Evolutionary conservation across 2,329 filamentous ascomycete species (phyloP).

Genomic region (Neonectria hederae): DNA sequence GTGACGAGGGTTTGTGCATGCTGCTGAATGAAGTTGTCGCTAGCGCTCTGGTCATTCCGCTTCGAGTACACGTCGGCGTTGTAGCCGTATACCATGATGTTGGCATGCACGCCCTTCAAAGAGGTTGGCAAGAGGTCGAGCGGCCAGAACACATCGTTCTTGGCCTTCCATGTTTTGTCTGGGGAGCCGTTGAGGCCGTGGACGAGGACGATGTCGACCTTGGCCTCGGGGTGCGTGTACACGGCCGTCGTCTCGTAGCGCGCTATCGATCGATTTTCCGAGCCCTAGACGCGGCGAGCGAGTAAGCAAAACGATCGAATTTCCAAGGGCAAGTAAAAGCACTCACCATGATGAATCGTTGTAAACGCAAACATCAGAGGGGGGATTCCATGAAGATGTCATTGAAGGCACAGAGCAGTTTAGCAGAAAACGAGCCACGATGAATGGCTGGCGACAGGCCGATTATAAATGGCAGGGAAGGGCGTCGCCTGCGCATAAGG

Average conservation of each 20-base stretch:
- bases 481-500: background rate
- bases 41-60: conserved; percentile 62
- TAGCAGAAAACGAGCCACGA: background rate
- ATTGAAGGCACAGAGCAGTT: conserved; percentile 20
- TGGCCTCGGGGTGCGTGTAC: conserved; percentile 66
- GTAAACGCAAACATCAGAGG: conserved; percentile 21
- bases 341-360: conserved; percentile 41
- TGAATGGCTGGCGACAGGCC: background rate
- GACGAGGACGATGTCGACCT: conserved; percentile 73
- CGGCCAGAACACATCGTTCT: conserved; percentile 73
- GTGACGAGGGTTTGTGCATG: conserved; percentile 76
- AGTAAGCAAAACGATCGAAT: conserved; percentile 1
- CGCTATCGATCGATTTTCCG: conserved; percentile 40
- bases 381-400: conserved; percentile 13
- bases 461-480: conserved; percentile 19
- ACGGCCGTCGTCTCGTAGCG: conserved; percentile 69
- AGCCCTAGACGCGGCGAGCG: conserved; percentile 48
- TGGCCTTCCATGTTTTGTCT: conserved; percentile 68
- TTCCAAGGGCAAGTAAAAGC: background rate
- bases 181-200: conserved; percentile 76
- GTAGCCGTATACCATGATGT: conserved; percentile 78
- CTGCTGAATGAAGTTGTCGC: conserved; percentile 73
- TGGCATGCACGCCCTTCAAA: conserved; percentile 65
- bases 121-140: conserved; percentile 71
- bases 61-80: conserved; percentile 71